Base-by-base conservation (phyloP, 2,329 filamentous ascomycete genomes). In the Purpureocillium takamizusanense region DNA sequence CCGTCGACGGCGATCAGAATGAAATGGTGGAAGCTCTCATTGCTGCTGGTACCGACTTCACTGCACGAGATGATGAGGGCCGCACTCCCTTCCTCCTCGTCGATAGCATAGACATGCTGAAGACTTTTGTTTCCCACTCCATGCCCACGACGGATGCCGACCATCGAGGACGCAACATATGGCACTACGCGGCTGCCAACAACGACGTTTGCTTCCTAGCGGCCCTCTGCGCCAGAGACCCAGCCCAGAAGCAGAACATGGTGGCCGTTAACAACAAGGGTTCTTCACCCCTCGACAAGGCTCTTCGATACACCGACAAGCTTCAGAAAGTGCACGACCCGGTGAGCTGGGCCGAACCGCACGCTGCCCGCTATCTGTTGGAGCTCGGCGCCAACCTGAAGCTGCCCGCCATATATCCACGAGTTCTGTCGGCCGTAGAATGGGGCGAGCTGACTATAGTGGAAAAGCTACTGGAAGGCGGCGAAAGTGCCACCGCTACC, bases 111-210 rank as follows among this genome's bases (percentile, higher is more conserved):
- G 21, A 36, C 2, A 47, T 52, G 5, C 42, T 65, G 10, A 36
- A 43, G 1, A 44, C 49, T 12, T 43, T 65, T 2, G 46, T 61
- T 12, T 35, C 51, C 10, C 39, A 56, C 14, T 46, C 48, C 0
- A 53, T 51, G 1, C 37, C 46, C 7, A 62, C 60, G 1, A 51
- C 48, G 4, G 52, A 53, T 3, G 43, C 41, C 3, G 61, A 65
- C 33, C 36, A 49, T 1, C 39, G 49, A 2, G 57, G 57, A 1
- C 53, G 55, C 21, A 65, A 52, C 21, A 53, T 65, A 10, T 65
- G 62, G 62, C 62, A 65, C 39, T 51, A 55, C 10, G 53, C 52
- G 2, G 61, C 60, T 1, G 53, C 55, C 7, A 59, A 57, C 3
- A 53, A 54, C 15, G 60, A 62, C 28, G 30, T 40, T 2, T 23